Percentiles rank a stretch among this genome's conserved stretches.
Evolutionary conservation across 2,329 filamentous ascomycete species (phyloP).

Genomic region (Raffaelea arxii): DNA sequence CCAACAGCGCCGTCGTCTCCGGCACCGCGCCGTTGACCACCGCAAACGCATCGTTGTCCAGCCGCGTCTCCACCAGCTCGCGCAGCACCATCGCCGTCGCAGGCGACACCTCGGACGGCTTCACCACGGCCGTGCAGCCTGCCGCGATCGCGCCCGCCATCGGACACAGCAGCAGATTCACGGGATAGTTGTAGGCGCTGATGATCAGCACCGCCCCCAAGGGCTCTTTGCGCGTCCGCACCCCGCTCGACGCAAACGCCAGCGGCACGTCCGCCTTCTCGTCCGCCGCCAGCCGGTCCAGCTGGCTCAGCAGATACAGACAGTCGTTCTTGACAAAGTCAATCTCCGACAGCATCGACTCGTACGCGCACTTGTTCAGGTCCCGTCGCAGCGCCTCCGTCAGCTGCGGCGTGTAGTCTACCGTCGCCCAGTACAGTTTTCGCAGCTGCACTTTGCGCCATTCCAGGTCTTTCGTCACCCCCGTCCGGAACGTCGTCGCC

Average conservation of each 20-base stretch:
- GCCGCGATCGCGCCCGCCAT: constrained; percentile 84
- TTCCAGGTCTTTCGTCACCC: constrained; percentile 72
- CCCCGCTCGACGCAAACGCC: constrained; percentile 57
- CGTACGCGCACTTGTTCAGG: constrained; percentile 66
- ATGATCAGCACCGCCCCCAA: constrained; percentile 77
- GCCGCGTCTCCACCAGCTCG: constrained; percentile 63
- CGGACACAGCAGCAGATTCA: constrained; percentile 70
- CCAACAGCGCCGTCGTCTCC: constrained; percentile 72
- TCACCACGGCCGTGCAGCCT: constrained; percentile 81
- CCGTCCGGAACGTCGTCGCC: constrained; percentile 61
- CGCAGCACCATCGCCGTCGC: constrained; percentile 68
- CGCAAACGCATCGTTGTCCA: constrained; percentile 68
- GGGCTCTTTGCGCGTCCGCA: constrained; percentile 78
- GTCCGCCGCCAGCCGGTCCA: constrained; percentile 76
- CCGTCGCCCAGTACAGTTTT: constrained; percentile 88
- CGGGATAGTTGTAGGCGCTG: constrained; percentile 88
- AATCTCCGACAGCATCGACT: constrained; percentile 65
- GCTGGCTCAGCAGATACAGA: constrained; percentile 64
- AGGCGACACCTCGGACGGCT: constrained; percentile 79
- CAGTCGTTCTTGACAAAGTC: constrained; percentile 75
- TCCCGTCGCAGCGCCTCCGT: constrained; percentile 68
- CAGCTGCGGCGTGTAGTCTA: constrained; percentile 66
- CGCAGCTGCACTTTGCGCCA: constrained; percentile 81
- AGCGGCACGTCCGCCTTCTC: constrained; percentile 55
- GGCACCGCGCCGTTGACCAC: constrained; percentile 73